These are phyloP conservation scores for Microcyclospora tardicrescens DNA, from an alignment of 2,329 filamentous ascomycete genomes.

Conservation along the genomic window DNA sequence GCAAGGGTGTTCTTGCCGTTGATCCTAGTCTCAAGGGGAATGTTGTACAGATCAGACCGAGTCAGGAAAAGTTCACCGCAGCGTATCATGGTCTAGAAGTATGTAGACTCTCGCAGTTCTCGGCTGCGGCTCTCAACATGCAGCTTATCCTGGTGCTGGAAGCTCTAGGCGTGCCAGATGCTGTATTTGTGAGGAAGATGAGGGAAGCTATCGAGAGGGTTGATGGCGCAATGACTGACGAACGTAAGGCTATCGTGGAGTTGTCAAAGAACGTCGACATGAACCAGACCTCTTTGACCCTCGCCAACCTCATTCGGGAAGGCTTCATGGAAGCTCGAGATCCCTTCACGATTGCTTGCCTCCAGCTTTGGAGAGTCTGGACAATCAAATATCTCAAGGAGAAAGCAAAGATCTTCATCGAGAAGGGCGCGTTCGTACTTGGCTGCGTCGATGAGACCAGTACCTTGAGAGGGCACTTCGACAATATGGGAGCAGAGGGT, in stretches of 20 bases:
- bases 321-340: slow-evolving; percentile 66
- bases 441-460: slow-evolving; percentile 80
- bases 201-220: slow-evolving; percentile 54
- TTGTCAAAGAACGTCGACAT: slow-evolving; percentile 69
- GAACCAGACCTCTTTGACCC: slow-evolving; percentile 62
- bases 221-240: slow-evolving; percentile 54
- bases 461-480: slow-evolving; percentile 57
- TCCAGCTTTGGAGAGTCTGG: slow-evolving; percentile 80
- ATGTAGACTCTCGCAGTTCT: slow-evolving; percentile 64
- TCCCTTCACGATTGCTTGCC: slow-evolving; percentile 67
- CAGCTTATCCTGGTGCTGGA: slow-evolving; percentile 83
- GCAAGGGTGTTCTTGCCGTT: slow-evolving; percentile 74
- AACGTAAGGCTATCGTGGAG: slow-evolving; percentile 50
- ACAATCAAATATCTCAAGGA: slow-evolving; percentile 83
- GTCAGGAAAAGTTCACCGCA: slow-evolving; percentile 76
- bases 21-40: slow-evolving; percentile 50
- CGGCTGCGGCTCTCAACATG: slow-evolving; percentile 70
- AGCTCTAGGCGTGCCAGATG: slow-evolving; percentile 55
- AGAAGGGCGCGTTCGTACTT: slow-evolving; percentile 73
- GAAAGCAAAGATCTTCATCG: slow-evolving; percentile 73
- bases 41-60: slow-evolving; percentile 66
- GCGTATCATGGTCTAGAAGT: slow-evolving; percentile 65
- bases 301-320: slow-evolving; percentile 64
- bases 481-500: neutral
- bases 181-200: slow-evolving; percentile 56